Conservation (phyloP, 345 rosid species). For the Populus davidiana region DNA sequence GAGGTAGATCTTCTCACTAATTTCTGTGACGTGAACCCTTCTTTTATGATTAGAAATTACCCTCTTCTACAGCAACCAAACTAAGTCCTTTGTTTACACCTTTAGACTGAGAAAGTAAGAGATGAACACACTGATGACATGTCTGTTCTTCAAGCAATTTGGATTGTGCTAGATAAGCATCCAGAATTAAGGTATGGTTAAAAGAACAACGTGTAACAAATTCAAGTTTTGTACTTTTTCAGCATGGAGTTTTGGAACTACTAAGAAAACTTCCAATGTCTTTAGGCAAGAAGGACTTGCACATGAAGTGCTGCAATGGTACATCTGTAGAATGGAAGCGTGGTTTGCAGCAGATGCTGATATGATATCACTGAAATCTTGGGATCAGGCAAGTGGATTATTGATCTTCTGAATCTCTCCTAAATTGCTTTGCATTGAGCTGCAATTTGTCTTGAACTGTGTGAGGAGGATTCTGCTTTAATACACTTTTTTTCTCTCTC, state of each 20-base stretch:
- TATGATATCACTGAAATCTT: conserved; percentile 71
- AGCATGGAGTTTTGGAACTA: neutral
- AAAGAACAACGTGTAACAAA: neutral
- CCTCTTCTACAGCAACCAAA: neutral
- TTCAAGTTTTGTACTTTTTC: neutral
- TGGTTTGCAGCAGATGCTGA: conserved; percentile 98
- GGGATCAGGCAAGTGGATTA: conserved; percentile 76
- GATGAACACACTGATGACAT: conserved; percentile 65
- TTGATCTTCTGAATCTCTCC: neutral
- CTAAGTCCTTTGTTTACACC: conserved; percentile 15
- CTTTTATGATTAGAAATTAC: neutral
- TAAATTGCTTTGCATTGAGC: neutral
- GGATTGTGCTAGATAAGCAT: conserved; percentile 62
- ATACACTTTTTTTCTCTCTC: neutral
- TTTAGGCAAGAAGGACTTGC: conserved; percentile 72
- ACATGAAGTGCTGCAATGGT: conserved; percentile 84
- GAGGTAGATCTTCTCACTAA: conserved; percentile 44
- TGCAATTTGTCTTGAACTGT: neutral
- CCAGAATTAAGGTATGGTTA: conserved; percentile 66
- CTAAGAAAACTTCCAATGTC: conserved; percentile 18
- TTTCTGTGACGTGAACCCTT: neutral
- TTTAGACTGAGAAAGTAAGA: conserved; percentile 74
- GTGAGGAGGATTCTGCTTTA: neutral
- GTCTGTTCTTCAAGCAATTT: conserved; percentile 82
- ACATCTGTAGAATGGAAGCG: conserved; percentile 89